These are phyloP conservation scores for Phyllosticta citriasiana DNA, from an alignment of 2,329 filamentous ascomycete species.

Conservation along the genomic window DNA sequence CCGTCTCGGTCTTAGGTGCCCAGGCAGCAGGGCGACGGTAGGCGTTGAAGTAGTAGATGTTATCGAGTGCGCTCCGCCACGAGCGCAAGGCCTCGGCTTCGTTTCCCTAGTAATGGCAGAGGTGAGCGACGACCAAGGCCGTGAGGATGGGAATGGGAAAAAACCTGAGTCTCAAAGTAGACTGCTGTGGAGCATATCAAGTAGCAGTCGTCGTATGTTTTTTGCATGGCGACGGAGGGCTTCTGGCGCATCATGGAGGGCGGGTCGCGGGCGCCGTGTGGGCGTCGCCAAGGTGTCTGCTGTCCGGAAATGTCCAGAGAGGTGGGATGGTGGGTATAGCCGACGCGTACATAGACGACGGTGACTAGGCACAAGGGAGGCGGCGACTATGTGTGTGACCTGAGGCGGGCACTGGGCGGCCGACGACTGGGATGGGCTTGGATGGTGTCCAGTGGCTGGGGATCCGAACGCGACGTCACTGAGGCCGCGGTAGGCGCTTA, in stretches of 20 bases:
- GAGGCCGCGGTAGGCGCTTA: too few relatives aligned
- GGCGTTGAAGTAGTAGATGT: slow-evolving; percentile 78
- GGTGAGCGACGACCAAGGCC: slow-evolving; percentile 5
- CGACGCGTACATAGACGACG: neutral
- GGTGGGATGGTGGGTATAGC: neutral
- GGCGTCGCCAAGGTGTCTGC: neutral
- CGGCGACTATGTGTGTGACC: too few relatives aligned
- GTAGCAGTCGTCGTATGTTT: slow-evolving; percentile 96
- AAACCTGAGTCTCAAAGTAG: slow-evolving; percentile 87
- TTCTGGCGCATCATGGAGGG: slow-evolving; percentile 46
- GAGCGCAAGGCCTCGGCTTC: slow-evolving; percentile 82
- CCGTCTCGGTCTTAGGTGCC: slow-evolving; percentile 66
- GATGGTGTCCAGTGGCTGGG: too few relatives aligned
- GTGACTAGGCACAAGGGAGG: too few relatives aligned
- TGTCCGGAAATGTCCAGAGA: neutral
- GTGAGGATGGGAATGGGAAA: neutral
- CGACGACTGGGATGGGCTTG: too few relatives aligned
- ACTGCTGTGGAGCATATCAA: slow-evolving; percentile 89
- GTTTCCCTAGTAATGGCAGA: slow-evolving; percentile 54
- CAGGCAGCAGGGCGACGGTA: slow-evolving; percentile 62
- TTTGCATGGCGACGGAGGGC: slow-evolving; percentile 69
- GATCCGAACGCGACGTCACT: too few relatives aligned
- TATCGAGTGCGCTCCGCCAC: slow-evolving; percentile 80
- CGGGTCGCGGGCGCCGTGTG: neutral
- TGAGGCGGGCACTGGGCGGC: too few relatives aligned